phyloP scores from a whole-genome alignment of 192 early-diverging fungal species.

The Coemansia sp. region DNA sequence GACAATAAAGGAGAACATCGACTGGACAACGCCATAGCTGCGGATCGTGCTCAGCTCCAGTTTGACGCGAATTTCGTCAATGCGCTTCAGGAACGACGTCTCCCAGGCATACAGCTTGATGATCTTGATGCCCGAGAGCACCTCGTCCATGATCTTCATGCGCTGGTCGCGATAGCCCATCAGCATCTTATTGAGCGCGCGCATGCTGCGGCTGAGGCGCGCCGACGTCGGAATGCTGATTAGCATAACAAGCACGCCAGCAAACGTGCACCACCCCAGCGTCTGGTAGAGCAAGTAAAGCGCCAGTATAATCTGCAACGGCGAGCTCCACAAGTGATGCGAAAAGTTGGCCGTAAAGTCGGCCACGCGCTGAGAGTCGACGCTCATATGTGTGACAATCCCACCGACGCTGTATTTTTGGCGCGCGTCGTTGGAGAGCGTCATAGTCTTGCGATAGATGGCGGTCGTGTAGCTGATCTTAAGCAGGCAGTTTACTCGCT shows the following conservation, averaged over 20 bases:
- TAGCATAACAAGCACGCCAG: constrained; percentile 82
- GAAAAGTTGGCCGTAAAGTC: constrained; percentile 69
- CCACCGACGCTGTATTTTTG: constrained; percentile 84
- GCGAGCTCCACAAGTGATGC: constrained; percentile 78
- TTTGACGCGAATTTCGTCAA: constrained; percentile 35
- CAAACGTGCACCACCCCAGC: constrained; percentile 81
- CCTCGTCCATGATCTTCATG: constrained; percentile 69
- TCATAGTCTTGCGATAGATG: constrained; percentile 86
- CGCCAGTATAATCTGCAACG: constrained; percentile 79
- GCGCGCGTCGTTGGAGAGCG: constrained; percentile 77
- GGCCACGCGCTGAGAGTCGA: constrained; percentile 69
- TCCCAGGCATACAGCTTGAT: constrained; percentile 78
- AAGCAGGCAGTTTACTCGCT: constrained; percentile 78
- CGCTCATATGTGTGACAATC: constrained; percentile 74
- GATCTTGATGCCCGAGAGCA: constrained; percentile 62
- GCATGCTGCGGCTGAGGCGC: constrained; percentile 64
- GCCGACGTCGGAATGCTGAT: constrained; percentile 84
- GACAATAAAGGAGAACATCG: constrained; percentile 38
- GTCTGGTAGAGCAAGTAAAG: constrained; percentile 79
- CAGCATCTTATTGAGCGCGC: constrained; percentile 77
- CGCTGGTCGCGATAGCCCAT: constrained; percentile 70
- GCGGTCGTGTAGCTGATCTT: constrained; percentile 79
- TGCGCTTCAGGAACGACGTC: constrained; percentile 40
- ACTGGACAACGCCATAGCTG: constrained; percentile 35
- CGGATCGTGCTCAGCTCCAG: constrained; percentile 48